These are phyloP conservation scores for Sporopachydermia lactativora DNA, from an alignment of 805 yeast genomes.

Conservation along the genomic window DNA sequence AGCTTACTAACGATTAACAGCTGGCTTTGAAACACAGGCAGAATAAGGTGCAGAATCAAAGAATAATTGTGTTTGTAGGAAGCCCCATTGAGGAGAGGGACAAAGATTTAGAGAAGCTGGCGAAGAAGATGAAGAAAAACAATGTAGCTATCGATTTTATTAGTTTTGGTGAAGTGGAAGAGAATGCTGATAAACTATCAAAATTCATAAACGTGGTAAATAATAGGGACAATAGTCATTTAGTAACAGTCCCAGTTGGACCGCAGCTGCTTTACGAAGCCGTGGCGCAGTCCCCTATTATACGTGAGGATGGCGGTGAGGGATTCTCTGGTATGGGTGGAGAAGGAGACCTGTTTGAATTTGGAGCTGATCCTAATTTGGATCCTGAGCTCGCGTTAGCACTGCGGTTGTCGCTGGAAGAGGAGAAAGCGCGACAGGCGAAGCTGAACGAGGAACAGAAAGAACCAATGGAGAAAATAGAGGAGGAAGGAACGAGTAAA, in stretches of 20 bases:
- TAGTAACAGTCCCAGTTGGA: constrained; percentile 81
- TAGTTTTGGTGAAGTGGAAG: constrained; percentile 80
- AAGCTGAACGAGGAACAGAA: constrained; percentile 36
- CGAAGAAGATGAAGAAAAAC: constrained; percentile 88
- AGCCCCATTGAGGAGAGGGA: constrained; percentile 62
- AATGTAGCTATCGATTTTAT: constrained; percentile 80
- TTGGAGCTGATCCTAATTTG: constrained; percentile 75
- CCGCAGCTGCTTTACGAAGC: constrained; percentile 74
- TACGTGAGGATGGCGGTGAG: constrained; percentile 47
- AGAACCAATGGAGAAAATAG: constrained; percentile 19
- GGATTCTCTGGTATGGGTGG: constrained; percentile 32
- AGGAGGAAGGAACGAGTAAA: constrained; percentile 8
- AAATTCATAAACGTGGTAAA: constrained; percentile 63
- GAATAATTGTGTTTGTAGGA: constrained; percentile 83
- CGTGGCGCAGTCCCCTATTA: constrained; percentile 61
- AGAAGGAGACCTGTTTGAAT: constrained; percentile 40
- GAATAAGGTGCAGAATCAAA: constrained; percentile 81
- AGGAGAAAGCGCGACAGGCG: constrained; percentile 85
- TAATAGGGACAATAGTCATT: constrained; percentile 58
- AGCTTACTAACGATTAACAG: too few species aligned
- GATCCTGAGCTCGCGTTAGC: constrained; percentile 98
- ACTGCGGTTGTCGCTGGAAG: constrained; percentile 84
- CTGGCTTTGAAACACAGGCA: constrained; percentile 93
- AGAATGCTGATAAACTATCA: constrained; percentile 66
- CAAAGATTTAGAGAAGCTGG: constrained; percentile 66